phyloP scores from a whole-genome alignment of 805 yeast genomes.

The Lipomyces yamadae region DNA sequence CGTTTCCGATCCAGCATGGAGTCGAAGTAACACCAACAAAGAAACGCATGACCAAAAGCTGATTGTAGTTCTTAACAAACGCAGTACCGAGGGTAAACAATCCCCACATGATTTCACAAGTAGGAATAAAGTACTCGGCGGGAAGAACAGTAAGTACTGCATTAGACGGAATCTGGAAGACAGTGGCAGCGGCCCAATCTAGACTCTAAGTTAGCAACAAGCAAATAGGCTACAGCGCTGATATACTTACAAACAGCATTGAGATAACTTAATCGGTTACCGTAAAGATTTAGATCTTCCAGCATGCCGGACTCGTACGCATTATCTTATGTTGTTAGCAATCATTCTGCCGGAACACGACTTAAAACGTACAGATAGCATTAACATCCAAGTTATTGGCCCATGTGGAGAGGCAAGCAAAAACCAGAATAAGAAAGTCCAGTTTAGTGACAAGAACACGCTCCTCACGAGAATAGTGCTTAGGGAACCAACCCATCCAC shows the following conservation, averaged over 20 bases:
- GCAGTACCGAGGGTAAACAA: conserved; percentile 63
- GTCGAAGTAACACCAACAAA: conserved; percentile 74
- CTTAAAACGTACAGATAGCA: conserved; percentile 46
- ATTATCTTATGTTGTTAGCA: conserved; percentile 45
- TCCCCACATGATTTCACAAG: conserved; percentile 70
- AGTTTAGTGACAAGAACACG: conserved; percentile 27
- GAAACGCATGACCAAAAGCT: conserved; percentile 65
- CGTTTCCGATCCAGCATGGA: conserved; percentile 60
- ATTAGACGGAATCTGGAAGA: conserved; percentile 46
- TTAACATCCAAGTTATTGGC: conserved; percentile 22
- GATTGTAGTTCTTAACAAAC: conserved; percentile 51
- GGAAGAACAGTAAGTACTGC: conserved; percentile 43
- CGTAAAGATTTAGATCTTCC: conserved; percentile 58
- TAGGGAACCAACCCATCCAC: conserved; percentile 24
- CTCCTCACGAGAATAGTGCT: conserved; percentile 23
- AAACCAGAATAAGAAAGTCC: conserved; percentile 20
- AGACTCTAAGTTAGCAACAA: not conserved
- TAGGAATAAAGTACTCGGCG: conserved; percentile 52
- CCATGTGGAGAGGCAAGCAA: conserved; percentile 24
- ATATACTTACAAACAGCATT: conserved; percentile 32
- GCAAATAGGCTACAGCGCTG: conserved; percentile 1
- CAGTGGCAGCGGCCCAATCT: conserved; percentile 38
- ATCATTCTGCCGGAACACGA: not conserved
- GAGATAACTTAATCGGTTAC: conserved; percentile 48
- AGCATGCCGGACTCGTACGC: conserved; percentile 70